phyloP scores from a whole-genome alignment of 2,329 filamentous ascomycete species.

The Phoma herbarum region DNA sequence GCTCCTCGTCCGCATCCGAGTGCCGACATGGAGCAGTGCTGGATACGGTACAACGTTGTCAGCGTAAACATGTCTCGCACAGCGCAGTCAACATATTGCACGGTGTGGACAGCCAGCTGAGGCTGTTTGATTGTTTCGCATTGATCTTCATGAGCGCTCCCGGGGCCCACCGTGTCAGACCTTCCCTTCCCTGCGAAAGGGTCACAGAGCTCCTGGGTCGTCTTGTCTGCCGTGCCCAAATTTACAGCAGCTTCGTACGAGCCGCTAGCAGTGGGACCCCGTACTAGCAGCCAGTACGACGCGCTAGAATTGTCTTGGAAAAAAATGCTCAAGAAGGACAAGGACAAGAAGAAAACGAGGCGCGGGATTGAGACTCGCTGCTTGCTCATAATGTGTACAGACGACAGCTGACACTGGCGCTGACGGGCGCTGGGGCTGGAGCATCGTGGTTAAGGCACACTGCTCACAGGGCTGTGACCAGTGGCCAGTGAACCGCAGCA shows the following conservation, averaged over 20 bases:
- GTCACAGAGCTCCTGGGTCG: slow-evolving; percentile 4
- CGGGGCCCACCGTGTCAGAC: slow-evolving; percentile 18
- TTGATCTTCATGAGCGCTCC: slow-evolving; percentile 18
- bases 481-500: slow-evolving; percentile 13
- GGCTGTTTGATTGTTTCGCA: slow-evolving; percentile 23
- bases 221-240: slow-evolving; percentile 8
- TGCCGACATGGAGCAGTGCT: not conserved
- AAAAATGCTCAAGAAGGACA: not conserved
- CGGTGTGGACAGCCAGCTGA: slow-evolving; percentile 3
- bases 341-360: not conserved
- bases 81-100: too few species aligned
- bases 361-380: not conserved
- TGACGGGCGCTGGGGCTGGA: slow-evolving; percentile 17
- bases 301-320: slow-evolving; percentile 8
- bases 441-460: not conserved
- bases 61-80: not conserved
- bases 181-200: slow-evolving; percentile 1
- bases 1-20: slow-evolving; percentile 30
- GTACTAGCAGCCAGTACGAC: slow-evolving; percentile 7
- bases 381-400: slow-evolving; percentile 21
- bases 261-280: slow-evolving; percentile 1
- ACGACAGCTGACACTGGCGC: not conserved
- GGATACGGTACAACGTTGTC: not conserved
- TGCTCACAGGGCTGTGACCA: slow-evolving; percentile 21
- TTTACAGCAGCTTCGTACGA: slow-evolving; percentile 20